Evolutionary conservation across 108 stramenopile genomes (phyloP), one percentile per base, ranked within the genome.

Genomic region (Discostella pseudostelligera): DNA sequence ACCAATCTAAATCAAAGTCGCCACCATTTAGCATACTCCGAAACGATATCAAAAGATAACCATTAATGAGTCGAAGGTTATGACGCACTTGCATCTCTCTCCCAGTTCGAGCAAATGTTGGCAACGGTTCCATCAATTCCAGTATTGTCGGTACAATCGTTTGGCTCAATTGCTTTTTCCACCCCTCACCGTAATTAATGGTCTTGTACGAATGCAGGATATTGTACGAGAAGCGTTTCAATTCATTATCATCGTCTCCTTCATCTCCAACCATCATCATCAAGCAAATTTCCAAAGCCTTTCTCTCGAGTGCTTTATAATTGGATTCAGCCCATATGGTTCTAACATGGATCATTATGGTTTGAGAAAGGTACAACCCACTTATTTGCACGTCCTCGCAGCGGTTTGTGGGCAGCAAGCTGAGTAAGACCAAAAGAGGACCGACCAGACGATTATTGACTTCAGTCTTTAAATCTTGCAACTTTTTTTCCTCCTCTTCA

Each of bases 201-300:
- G 59, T 39, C 25, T 69, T 74, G 60, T 58, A 72, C 5, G 47
- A 32, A 9, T 28, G 5, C n/a, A 77, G 12, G 16, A 67, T 28
- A 10, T 69, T 12, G 8, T 46, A n/a, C 0, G 66, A 48, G 51
- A 37, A 49, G 13, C 46, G 4, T n/a, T 7, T 21, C 25, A 40
- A 56, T 32, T 67, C 35, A 62, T 47, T 36, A 25, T 82, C 36
- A 11, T 56, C 45, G 29, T 76, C 32, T 32, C 12, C 50, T 21
- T 72, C 39, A n/a, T 58, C 48, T 20, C 69, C 72, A 2, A 25
- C 22, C 39, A 70, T 13, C 12, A 51, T 39, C 20, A 45, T 42
- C 17, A 82, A 55, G 54, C 81, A 82, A 65, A 67, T 78, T 26
- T 82, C 76, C 14, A 78, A 46, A 4, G 81, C 40, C 70, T 69